Percentiles rank a stretch among this genome's conserved stretches.
phyloP scores from a whole-genome alignment of 1,284 basidiomycete species.

The Cutaneotrichosporon curvatum region DNA sequence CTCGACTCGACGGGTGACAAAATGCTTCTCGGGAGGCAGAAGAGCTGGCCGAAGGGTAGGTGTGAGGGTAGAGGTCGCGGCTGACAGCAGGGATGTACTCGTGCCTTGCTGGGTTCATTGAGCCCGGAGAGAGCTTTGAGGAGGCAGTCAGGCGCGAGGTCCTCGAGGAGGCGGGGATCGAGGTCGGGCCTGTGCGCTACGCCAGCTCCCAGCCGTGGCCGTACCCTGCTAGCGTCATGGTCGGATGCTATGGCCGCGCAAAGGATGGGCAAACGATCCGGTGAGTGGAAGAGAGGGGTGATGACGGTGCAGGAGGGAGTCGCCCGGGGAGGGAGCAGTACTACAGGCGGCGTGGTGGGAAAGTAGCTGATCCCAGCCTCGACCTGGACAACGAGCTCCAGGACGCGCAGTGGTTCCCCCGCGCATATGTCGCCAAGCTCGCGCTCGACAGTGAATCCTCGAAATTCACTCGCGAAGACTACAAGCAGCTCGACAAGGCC shows the following conservation, averaged over 20 bases:
- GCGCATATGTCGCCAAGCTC: slow-evolving; percentile 58
- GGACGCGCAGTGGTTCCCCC: slow-evolving; percentile 82
- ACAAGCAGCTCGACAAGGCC: slow-evolving; percentile 50
- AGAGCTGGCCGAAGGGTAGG: slow-evolving; percentile 45
- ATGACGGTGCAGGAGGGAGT: no score
- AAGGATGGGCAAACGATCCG: slow-evolving; percentile 68
- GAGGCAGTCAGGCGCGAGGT: slow-evolving; percentile 89
- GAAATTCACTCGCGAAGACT: slow-evolving; percentile 53
- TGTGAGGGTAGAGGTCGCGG: slow-evolving; percentile 11
- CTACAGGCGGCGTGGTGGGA: no score
- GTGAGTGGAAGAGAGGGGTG: neutral
- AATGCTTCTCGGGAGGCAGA: slow-evolving; percentile 76
- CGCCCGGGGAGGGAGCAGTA: no score
- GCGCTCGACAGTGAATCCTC: slow-evolving; percentile 52
- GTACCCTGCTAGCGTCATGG: slow-evolving; percentile 83
- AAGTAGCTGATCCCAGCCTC: slow-evolving; percentile 32
- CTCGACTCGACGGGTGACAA: slow-evolving; percentile 68
- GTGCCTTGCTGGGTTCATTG: slow-evolving; percentile 81
- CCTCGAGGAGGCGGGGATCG: slow-evolving; percentile 88
- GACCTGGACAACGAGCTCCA: slow-evolving; percentile 96
- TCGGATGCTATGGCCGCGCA: slow-evolving; percentile 69
- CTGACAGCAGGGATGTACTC: slow-evolving; percentile 55
- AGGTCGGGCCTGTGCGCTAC: slow-evolving; percentile 74
- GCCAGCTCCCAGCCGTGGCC: slow-evolving; percentile 54
- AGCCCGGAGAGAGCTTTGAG: slow-evolving; percentile 91